Evolutionary conservation across 2,329 filamentous ascomycete species (phyloP).

Genomic region (Emydomyces testavorans): DNA sequence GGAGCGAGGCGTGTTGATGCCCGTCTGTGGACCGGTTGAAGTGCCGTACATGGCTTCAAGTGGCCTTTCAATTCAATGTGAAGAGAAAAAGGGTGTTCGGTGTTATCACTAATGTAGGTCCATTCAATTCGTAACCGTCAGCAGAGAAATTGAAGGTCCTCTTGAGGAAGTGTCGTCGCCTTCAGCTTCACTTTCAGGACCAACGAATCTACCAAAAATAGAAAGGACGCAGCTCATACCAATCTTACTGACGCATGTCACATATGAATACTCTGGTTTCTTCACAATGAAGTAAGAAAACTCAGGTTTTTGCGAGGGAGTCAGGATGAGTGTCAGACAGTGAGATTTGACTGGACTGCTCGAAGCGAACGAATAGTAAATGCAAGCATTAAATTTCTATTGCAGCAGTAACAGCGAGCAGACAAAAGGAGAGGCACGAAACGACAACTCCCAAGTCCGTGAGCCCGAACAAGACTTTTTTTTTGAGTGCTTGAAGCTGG

Average conservation of each 20-base stretch:
- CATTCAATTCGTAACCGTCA: too few relatives aligned
- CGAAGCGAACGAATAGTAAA: neutral
- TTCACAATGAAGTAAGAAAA: constrained; percentile 6
- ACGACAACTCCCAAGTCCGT: neutral
- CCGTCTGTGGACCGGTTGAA: constrained; percentile 73
- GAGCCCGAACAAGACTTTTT: neutral
- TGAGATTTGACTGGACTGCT: neutral
- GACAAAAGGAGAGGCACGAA: neutral
- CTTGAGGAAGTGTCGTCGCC: neutral
- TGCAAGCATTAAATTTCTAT: constrained; percentile 9
- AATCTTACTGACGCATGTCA: constrained; percentile 2
- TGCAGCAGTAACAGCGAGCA: neutral
- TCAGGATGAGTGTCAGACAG: neutral
- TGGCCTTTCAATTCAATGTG: neutral
- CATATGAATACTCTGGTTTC: neutral
- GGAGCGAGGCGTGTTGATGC: constrained; percentile 90
- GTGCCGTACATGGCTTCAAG: constrained; percentile 67
- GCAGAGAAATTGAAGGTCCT: neutral
- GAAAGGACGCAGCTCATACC: constrained; percentile 4
- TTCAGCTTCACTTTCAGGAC: neutral
- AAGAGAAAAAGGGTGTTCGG: neutral
- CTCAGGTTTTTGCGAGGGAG: neutral
- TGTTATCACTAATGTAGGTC: too few relatives aligned
- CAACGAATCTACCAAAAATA: neutral
- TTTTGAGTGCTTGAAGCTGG: neutral